Base-by-base conservation (phyloP, 139 green algal species). In the Chloropicon primus region DNA sequence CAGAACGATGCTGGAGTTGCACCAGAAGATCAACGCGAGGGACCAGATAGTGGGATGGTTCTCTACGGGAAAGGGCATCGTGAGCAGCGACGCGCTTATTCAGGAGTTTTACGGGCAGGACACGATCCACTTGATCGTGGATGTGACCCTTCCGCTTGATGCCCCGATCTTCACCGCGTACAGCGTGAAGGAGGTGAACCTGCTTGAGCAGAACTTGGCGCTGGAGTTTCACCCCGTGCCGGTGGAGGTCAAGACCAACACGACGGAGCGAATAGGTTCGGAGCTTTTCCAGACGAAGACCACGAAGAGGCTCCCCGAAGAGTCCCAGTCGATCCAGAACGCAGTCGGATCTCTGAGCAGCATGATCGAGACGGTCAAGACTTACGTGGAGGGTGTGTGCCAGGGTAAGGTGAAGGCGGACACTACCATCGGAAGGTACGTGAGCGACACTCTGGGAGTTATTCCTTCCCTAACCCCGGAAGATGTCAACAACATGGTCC, bases 1-100 rank as follows among this genome's bases (percentile, higher is more conserved):
- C 84, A 91, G 87, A 27, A 96, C 92, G 0, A 94, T 98, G 90
- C 86, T 91, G 23, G 87, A 93, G 22, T 87, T 98, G 28, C 92
- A 97, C 72, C 88, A 93, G 27, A 89, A 86, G 29, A 94, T 98
- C 22, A 91, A 90, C 71, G 82, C 85, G 26, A 87, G 87, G 26
- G 93, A 98, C 78, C 54, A 80, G 23, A 91, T 98, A 27, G 90
- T 96, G 0, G 94, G 94, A 27, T 98, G 94, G 94, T 98, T 95
- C 78, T 94, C 92, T 1, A 97, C 92, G 1, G 91, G 92, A 22
- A 73, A 76, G 2, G 80, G 81, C 3, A 73, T 96, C n/a, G 90
- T 82, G 75, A 89, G 87, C 83, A 92, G 87, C 72, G 92, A 98
- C 77, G 89, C 90, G 0, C 83, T 98, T 3, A 95, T 97, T 53